Conservation (phyloP, 257 asterid genomes). For the Capsicum pubescens region DNA sequence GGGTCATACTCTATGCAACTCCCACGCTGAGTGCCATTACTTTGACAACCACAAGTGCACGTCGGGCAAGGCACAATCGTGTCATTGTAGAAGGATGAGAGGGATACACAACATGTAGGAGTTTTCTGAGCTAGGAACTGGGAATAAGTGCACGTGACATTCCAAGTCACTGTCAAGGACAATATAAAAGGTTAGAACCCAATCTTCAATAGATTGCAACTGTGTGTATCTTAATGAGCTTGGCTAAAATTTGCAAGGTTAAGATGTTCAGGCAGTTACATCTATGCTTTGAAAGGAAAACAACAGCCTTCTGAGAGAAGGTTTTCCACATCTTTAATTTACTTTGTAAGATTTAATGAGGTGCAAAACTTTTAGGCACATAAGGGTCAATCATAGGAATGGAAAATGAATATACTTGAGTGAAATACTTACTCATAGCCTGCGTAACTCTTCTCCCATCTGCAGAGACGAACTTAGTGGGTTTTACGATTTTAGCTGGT, state of each 20-base stretch:
- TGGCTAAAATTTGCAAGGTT: not conserved
- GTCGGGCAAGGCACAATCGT: slow-evolving; percentile 94
- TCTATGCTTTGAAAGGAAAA: not conserved
- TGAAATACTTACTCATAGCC: slow-evolving; percentile 76
- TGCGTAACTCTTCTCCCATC: slow-evolving; percentile 84
- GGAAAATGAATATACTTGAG: not conserved
- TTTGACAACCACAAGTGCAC: slow-evolving; percentile 92
- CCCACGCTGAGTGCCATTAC: slow-evolving; percentile 63
- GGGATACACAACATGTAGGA: slow-evolving; percentile 85
- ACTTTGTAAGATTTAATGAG: not conserved
- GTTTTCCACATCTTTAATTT: not conserved
- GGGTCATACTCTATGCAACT: slow-evolving; percentile 73
- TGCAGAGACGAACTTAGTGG: slow-evolving; percentile 60
- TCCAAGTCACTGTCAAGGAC: slow-evolving; percentile 54
- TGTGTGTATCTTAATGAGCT: slow-evolving; percentile 18
- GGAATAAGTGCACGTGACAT: slow-evolving; percentile 76
- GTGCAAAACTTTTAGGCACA: not conserved
- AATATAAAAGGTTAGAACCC: not conserved
- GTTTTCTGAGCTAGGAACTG: slow-evolving; percentile 90
- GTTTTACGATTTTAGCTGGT: slow-evolving; percentile 68
- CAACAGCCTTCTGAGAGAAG: not conserved
- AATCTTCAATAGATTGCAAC: slow-evolving; percentile 4
- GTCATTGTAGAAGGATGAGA: slow-evolving; percentile 84
- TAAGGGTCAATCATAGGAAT: not conserved
- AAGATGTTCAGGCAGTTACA: not conserved